Base-by-base conservation (phyloP, 345 rosid genomes). In the Microcos paniculata region DNA sequence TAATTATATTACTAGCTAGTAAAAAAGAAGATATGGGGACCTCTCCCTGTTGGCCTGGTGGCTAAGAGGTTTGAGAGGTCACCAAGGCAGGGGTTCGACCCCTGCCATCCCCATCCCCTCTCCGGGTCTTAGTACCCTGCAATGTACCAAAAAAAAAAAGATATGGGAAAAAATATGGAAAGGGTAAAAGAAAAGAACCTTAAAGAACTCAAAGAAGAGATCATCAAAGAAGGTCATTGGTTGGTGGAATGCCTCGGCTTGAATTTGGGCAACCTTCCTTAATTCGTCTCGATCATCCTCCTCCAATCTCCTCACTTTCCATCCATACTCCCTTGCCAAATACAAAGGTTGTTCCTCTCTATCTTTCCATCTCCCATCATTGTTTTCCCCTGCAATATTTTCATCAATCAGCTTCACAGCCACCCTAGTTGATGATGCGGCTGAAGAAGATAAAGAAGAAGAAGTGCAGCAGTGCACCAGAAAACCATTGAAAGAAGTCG, bases 221-320 rank as follows among this genome's bases (percentile, higher is more conserved):
- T 93, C 89, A 78, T 93, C 82, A 63, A 90, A 93, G 45, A 95
- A 63, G 67, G 87, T 82, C 14, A 80, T 67, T 4, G 98, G 97
- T 21, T 77, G 77, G 55, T 92, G 96, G 73, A 95, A 95, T 49
- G 99, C 98, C 66, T 93, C 90, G 4, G 94, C 96, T 68, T 93
- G 99, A 75, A 91, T 82, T 0, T 68, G 80, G 80, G 92, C 88
- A 51, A 86, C 98, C 75, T 84, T 83, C 81, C 82, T 87, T 55
- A 88, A 87, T 80, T 91, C 96, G 15, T 46, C 65, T 4, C 70
- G 84, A 65, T 82, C 84, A 65, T 82, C 84, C 70, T 85, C 85
- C 24, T 59, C 83, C 86, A 95, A 52, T 51, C 90, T 84, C 82
- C 97, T 82, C 23, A 88, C 97, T 7, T 76, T 80, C 98, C 99